Base-by-base conservation (phyloP, 345 rosid genomes). In the Brassica rapa region DNA sequence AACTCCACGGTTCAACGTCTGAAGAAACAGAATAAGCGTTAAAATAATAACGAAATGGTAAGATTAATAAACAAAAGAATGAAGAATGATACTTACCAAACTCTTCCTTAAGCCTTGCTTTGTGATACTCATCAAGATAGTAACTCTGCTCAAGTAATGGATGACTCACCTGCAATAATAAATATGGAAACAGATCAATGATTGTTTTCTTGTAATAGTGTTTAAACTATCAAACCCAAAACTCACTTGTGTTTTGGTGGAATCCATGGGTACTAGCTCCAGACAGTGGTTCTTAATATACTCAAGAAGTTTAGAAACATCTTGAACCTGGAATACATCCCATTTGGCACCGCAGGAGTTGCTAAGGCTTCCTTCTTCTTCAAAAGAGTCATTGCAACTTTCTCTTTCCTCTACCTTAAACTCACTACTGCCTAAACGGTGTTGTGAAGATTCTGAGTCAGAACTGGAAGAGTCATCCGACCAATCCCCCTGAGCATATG, bases 1-100 rank as follows among this genome's bases (percentile, higher is more conserved):
- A 91, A 82, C 88, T 87, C 96, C 99, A 93, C 21, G 99, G 99
- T 76, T 91, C 99, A 68, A 95, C 79, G 49, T 89, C 99, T 95
- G 70, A 63, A 71, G 57, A 60, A 79, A 72, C 21, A 73, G 66
- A 66, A 66, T 8, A 27, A 43, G 63, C 11, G 3, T 33, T 7
- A 77, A 53, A 23, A 71, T 51, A 33, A 71, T 27, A 71, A 41
- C 1, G 23, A 6, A 66, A 65, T 46, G 76, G 72, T 21, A 33
- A 14, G 66, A 21, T 10, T 56, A 15, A 65, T 4, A 49, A 19
- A 32, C 25, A 5, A 8, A 57, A 59, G 72, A 41, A 73, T 51
- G 53, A 72, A 43, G 73, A 78, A 72, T 21, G 60, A 37, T 55
- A 76, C 93, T 85, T 79, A 93, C 98, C 83, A 80, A 88, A 90